Evolutionary conservation across 257 asterid genomes (phyloP).

Genomic region (Prunella vulgaris): DNA sequence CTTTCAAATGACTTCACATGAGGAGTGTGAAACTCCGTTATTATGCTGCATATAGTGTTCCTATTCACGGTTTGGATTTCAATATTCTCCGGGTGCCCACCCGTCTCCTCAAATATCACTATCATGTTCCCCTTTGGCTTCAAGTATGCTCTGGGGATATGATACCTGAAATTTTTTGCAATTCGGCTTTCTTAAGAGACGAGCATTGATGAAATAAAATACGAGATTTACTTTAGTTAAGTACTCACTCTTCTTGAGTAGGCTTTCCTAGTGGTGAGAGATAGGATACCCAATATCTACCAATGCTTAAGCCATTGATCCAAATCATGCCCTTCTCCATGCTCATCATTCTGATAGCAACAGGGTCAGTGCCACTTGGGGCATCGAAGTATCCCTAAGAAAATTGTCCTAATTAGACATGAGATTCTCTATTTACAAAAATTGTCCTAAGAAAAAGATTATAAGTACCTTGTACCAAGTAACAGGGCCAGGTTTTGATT

Average conservation of each 20-base stretch:
- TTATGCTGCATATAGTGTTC: slow-evolving; percentile 69
- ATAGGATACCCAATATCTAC: slow-evolving; percentile 87
- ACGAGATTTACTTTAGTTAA: neutral
- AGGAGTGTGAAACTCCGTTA: slow-evolving; percentile 56
- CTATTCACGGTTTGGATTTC: slow-evolving; percentile 55
- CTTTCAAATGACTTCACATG: slow-evolving; percentile 45
- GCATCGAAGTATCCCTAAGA: slow-evolving; percentile 69
- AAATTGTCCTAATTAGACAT: too few relatives aligned
- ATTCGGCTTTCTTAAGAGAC: too few relatives aligned
- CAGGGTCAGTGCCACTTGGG: slow-evolving; percentile 66
- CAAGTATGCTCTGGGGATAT: slow-evolving; percentile 75
- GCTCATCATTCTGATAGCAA: slow-evolving; percentile 55
- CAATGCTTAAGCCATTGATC: slow-evolving; percentile 77
- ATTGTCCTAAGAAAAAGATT: too few relatives aligned
- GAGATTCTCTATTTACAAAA: too few relatives aligned
- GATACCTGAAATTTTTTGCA: slow-evolving; percentile 51
- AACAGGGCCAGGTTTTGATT: slow-evolving; percentile 36
- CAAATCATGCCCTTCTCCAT: slow-evolving; percentile 90
- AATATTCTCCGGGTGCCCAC: slow-evolving; percentile 59
- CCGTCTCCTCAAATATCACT: slow-evolving; percentile 71
- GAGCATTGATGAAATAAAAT: neutral
- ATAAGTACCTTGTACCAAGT: slow-evolving; percentile 89
- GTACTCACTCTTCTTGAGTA: slow-evolving; percentile 72
- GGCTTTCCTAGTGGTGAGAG: slow-evolving; percentile 68
- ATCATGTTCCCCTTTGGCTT: slow-evolving; percentile 54